Evolutionary conservation across 768 basidiomycete genomes (phyloP).

Genomic region (Cystobasidium ongulense): DNA sequence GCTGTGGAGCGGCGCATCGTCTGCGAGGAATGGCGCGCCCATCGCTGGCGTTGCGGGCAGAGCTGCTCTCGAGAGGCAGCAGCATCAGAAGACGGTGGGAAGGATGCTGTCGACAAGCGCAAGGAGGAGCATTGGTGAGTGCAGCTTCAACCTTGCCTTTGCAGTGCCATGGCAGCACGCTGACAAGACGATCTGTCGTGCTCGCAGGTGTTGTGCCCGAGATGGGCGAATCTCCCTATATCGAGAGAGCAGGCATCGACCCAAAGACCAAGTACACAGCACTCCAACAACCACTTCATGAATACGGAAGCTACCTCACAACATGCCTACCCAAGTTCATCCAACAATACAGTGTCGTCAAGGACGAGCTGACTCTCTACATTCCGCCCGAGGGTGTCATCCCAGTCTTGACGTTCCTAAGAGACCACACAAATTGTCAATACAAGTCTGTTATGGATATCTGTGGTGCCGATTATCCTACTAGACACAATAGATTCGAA

Average conservation of each 20-base stretch:
- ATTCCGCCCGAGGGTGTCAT: conserved; percentile 43
- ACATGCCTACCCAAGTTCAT: conserved; percentile 60
- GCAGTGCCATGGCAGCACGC: background rate
- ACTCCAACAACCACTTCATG: conserved; percentile 31
- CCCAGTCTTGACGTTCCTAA: conserved; percentile 44
- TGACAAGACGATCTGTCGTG: background rate
- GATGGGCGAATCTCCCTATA: conserved; percentile 18
- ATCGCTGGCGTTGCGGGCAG: background rate
- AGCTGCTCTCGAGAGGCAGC: background rate
- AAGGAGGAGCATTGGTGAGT: background rate
- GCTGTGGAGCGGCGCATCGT: background rate
- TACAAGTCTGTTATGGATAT: conserved; percentile 90
- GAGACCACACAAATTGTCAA: conserved; percentile 66
- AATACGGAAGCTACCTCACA: conserved; percentile 34
- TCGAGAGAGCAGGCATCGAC: conserved; percentile 23
- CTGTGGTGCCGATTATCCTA: conserved; percentile 89
- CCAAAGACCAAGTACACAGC: conserved; percentile 17
- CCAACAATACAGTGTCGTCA: conserved; percentile 93
- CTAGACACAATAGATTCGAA: conserved; percentile 86
- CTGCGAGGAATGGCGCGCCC: background rate
- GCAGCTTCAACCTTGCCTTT: background rate
- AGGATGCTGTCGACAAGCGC: background rate
- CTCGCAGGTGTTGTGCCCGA: conserved; percentile 2
- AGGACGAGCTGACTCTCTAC: conserved; percentile 72
- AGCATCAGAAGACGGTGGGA: background rate